Percentiles rank a stretch among this genome's conserved stretches.
Conservation (phyloP, 1,284 basidiomycete species). For the Malassezia restricta region DNA sequence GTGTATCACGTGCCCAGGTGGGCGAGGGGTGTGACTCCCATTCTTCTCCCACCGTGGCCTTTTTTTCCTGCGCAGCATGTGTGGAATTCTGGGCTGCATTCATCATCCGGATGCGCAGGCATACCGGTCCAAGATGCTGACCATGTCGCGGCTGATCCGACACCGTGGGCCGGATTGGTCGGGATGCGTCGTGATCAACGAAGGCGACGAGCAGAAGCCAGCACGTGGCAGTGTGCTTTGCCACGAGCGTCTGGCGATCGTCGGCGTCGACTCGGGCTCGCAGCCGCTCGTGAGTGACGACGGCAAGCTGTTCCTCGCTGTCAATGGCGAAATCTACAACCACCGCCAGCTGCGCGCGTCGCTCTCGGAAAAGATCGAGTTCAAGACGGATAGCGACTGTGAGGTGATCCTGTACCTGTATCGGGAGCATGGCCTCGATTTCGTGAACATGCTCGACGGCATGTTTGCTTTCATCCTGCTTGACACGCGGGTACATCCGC, state of each 20-base stretch:
- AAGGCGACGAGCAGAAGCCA: conserved; percentile 15
- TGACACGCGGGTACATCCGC: conserved; percentile 77
- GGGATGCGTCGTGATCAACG: conserved; percentile 39
- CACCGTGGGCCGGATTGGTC: conserved; percentile 46
- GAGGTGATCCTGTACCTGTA: conserved; percentile 70
- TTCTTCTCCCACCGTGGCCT: no score
- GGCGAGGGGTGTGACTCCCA: no score
- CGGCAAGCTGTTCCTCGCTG: conserved; percentile 71
- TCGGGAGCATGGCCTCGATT: conserved; percentile 45
- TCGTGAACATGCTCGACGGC: conserved; percentile 62
- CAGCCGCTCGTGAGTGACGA: conserved; percentile 85
- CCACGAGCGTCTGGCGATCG: conserved; percentile 66
- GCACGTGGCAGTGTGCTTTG: conserved; percentile 45
- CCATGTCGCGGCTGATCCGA: conserved; percentile 43
- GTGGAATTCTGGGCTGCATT: conserved; percentile 43
- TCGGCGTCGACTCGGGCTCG: conserved; percentile 94
- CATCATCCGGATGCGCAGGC: conserved; percentile 41
- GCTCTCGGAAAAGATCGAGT: conserved; percentile 57
- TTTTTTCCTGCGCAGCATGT: conserved; percentile 21
- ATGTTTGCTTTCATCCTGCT: conserved; percentile 98
- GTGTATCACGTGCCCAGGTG: neutral
- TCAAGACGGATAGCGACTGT: conserved; percentile 98
- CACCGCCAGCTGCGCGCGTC: conserved; percentile 68
- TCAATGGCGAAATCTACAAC: conserved; percentile 99
- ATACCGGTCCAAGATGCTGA: conserved; percentile 42